phyloP scores from a whole-genome alignment of 163 green algal genomes.

The Dunaliella salina region DNA sequence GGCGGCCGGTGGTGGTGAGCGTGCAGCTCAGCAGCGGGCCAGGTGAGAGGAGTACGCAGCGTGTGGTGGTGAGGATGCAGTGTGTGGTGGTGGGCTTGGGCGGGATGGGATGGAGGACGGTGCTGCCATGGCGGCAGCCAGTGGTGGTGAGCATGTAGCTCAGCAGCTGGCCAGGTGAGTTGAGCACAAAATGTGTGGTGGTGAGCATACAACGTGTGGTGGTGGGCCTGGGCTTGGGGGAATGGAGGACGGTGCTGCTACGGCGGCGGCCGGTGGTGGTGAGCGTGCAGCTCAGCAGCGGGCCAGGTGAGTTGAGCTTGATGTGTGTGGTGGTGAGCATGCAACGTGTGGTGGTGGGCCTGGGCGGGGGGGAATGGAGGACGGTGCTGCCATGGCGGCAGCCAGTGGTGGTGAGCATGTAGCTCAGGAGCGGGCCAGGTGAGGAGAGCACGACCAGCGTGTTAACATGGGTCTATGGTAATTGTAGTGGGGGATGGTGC shows the following conservation, averaged over 20 bases:
- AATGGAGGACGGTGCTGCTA: too few species aligned
- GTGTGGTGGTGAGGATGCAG: too few species aligned
- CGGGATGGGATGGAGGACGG: conserved; percentile 31
- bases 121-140: conserved; percentile 16
- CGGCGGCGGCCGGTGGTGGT: too few species aligned
- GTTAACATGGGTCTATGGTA: too few species aligned
- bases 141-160: conserved; percentile 29
- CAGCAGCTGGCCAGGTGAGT: neutral
- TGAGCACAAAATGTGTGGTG: too few species aligned
- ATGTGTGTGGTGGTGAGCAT: neutral
- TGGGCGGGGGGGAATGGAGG: conserved; percentile 34
- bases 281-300: too few species aligned
- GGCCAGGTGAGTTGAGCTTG: too few species aligned
- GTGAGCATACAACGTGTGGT: too few species aligned
- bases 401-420: conserved; percentile 24
- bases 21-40: conserved; percentile 21
- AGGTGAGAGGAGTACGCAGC: too few species aligned
- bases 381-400: conserved; percentile 26
- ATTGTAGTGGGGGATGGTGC: too few species aligned
- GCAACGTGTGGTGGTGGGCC: neutral
- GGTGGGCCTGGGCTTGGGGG: too few species aligned
- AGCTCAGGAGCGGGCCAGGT: conserved; percentile 3
- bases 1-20: conserved; percentile 17
- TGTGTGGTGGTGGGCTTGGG: conserved; percentile 7
- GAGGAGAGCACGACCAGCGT: too few species aligned